phyloP scores from a whole-genome alignment of 208 protist genomes.

The Phytomonas francai region DNA sequence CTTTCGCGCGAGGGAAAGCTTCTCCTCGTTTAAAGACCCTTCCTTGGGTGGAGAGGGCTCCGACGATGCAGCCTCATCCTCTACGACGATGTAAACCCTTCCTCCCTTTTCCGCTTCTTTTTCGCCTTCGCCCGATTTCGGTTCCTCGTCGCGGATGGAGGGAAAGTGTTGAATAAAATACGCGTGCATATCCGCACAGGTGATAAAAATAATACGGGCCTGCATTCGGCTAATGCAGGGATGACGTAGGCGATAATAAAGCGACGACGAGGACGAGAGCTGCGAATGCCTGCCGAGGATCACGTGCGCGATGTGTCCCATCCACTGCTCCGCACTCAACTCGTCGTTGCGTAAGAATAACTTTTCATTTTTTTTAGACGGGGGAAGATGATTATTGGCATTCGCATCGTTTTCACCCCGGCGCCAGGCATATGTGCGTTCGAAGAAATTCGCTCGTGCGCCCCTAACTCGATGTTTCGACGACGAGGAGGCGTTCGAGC shows the following conservation, averaged over 20 bases:
- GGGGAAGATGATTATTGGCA: slow-evolving; percentile 1
- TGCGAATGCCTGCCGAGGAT: slow-evolving; percentile 46
- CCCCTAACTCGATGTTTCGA: too few relatives aligned
- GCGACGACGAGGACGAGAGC: too few relatives aligned
- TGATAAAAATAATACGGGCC: slow-evolving; percentile 50
- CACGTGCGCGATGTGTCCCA: slow-evolving; percentile 51
- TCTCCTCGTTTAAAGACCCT: background rate
- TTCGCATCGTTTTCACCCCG: too few relatives aligned
- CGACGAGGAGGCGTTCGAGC: too few relatives aligned
- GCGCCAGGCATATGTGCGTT: too few relatives aligned
- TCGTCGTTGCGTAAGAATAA: too few relatives aligned
- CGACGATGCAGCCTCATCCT: slow-evolving; percentile 12
- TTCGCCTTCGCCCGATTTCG: slow-evolving; percentile 2
- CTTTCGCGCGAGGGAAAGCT: slow-evolving; percentile 7
- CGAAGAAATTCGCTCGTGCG: too few relatives aligned
- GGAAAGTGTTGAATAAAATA: slow-evolving; percentile 24
- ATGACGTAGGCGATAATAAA: slow-evolving; percentile 38
- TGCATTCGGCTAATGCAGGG: slow-evolving; percentile 61
- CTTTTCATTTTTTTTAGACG: too few relatives aligned
- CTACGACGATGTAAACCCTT: slow-evolving; percentile 8
- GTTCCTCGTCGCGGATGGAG: background rate
- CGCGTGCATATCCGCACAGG: slow-evolving; percentile 16
- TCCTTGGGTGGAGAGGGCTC: too few relatives aligned
- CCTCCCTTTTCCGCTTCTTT: background rate
- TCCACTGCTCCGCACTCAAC: slow-evolving; percentile 38